Percentiles rank a stretch among this genome's conserved stretches.
These are phyloP conservation scores for Hemisphaericaspora nanyangensis DNA, from an alignment of 805 yeast species.

Conservation along the genomic window DNA sequence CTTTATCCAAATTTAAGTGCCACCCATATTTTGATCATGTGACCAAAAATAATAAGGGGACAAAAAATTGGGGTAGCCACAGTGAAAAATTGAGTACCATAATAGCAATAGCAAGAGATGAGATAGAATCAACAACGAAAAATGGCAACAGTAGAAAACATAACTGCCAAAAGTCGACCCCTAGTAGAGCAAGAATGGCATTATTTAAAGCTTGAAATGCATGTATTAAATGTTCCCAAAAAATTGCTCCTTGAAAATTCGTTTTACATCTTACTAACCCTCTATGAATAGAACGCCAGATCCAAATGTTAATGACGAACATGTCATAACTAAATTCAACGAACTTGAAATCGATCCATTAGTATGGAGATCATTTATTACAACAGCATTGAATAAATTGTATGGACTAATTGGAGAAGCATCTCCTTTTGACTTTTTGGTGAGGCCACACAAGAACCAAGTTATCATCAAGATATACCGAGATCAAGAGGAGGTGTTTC, in stretches of 20 bases:
- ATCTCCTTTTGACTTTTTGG: constrained; percentile 24
- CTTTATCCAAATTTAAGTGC: constrained; percentile 3
- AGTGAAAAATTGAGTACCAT: too few relatives aligned
- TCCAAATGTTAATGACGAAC: background rate
- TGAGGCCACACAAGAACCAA: constrained; percentile 11
- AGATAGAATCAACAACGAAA: too few relatives aligned
- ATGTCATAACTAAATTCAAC: too few relatives aligned
- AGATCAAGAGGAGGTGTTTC: constrained; percentile 26
- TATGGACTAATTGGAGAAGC: constrained; percentile 35
- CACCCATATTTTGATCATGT: too few relatives aligned
- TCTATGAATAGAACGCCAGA: background rate
- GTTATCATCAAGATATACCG: constrained; percentile 22
- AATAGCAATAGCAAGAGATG: too few relatives aligned
- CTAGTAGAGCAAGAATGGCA: background rate
- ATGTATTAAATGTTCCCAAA: too few relatives aligned
- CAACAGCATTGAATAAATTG: constrained; percentile 19
- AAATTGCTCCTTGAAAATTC: background rate
- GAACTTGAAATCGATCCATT: constrained; percentile 21
- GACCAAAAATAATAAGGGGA: background rate
- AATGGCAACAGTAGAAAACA: too few relatives aligned
- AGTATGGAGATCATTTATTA: constrained; percentile 29
- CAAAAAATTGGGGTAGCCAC: background rate
- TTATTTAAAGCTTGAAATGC: background rate
- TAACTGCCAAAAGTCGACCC: too few relatives aligned
- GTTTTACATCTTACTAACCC: background rate